Conservation (phyloP, 768 basidiomycete genomes). For the Cystofilobasidium ferigula region DNA sequence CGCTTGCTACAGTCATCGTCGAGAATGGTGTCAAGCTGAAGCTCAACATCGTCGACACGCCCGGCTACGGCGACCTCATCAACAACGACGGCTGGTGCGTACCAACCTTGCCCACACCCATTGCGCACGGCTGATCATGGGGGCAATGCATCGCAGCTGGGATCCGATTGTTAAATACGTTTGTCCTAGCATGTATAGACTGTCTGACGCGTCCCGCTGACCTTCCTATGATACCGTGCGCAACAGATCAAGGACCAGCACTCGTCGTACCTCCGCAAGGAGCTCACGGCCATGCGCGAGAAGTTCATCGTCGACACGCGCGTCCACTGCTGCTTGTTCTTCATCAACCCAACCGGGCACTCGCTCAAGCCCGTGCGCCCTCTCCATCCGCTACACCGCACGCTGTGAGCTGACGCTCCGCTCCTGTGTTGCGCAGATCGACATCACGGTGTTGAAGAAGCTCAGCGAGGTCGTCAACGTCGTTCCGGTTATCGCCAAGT, state of each 20-base stretch:
- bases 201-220: neutral
- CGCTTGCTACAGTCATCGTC: slow-evolving; percentile 59
- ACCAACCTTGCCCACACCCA: too few species aligned
- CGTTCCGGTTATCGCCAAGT: slow-evolving; percentile 97
- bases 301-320: slow-evolving; percentile 96
- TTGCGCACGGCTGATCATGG: too few species aligned
- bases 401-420: neutral
- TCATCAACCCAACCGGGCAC: slow-evolving; percentile 98
- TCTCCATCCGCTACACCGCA: neutral
- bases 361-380: slow-evolving; percentile 59
- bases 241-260: slow-evolving; percentile 66
- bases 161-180: slow-evolving; percentile 98
- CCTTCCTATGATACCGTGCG: neutral
- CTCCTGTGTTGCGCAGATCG: slow-evolving; percentile 45
- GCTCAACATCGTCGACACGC: slow-evolving; percentile 96
- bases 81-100: slow-evolving; percentile 96
- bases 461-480: slow-evolving; percentile 97
- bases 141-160: slow-evolving; percentile 54
- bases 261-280: slow-evolving; percentile 95
- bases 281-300: slow-evolving; percentile 96
- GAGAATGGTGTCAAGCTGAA: slow-evolving; percentile 92
- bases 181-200: slow-evolving; percentile 11
- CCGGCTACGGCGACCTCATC: slow-evolving; percentile 94
- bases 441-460: slow-evolving; percentile 98
- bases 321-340: slow-evolving; percentile 96